Evolutionary conservation across 73 alveolate genomes (phyloP).

Genomic region (Tetrahymena thermophila): DNA sequence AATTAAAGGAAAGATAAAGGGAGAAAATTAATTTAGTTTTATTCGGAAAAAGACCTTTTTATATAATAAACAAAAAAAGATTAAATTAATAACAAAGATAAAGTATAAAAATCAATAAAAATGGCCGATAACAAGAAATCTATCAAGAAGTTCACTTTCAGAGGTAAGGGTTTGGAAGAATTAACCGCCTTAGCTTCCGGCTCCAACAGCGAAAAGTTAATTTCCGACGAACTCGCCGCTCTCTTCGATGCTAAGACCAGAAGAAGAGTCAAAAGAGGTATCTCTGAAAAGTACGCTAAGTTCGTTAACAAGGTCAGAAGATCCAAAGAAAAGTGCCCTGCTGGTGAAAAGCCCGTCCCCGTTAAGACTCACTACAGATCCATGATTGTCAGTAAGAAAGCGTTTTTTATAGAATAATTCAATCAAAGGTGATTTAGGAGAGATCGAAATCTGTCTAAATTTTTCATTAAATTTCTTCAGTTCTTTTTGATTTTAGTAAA

Average conservation of each 20-base stretch:
- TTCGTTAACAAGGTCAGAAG: slow-evolving; percentile 18
- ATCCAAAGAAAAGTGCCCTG: slow-evolving; percentile 61
- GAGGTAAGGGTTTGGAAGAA: background rate
- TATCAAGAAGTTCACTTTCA: background rate
- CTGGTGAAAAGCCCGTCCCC: slow-evolving; percentile 94
- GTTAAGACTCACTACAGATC: slow-evolving; percentile 92
- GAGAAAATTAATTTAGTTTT: background rate
- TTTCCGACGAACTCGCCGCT: background rate
- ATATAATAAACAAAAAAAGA: background rate
- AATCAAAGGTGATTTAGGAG: background rate
- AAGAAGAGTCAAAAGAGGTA: background rate
- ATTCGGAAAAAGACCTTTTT: background rate
- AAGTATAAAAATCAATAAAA: background rate
- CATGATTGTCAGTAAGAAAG: background rate
- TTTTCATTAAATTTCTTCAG: background rate
- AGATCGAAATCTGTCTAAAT: background rate
- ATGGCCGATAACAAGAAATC: background rate
- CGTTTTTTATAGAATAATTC: background rate
- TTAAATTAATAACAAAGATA: background rate
- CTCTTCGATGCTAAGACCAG: slow-evolving; percentile 1
- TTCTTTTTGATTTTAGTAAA: background rate
- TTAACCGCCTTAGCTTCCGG: background rate
- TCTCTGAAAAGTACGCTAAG: slow-evolving; percentile 2
- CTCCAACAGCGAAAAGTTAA: background rate
- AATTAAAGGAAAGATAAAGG: background rate